Base-by-base conservation (phyloP, 495 filamentous ascomycete genomes). In the Tirmania nivea region DNA sequence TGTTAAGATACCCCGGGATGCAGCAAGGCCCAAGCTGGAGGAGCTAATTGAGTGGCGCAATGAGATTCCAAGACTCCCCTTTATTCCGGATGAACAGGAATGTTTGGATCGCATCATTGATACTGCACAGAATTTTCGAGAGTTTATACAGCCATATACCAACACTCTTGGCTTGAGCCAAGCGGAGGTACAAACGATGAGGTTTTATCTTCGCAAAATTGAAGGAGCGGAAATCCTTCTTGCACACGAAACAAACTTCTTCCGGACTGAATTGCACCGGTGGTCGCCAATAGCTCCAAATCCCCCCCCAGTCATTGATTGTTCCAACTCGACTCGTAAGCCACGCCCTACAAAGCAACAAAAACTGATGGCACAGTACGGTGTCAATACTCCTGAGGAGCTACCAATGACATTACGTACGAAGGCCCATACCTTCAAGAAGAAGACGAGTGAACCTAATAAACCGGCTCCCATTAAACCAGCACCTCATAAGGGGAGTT, bases 121-220 rank as follows among this genome's bases (percentile, higher is more conserved):
- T 52, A 81, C 84, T 56, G 92, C 89, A 0, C 75, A 76, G 53
- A 75, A 77, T 3, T 99, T 96, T 69, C 77, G 90, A 45, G 77
- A 82, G 52, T 90, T 86, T 63, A 78, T 99, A 45, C 77, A 47
- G 70, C 74, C 36, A 81, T 84, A 67, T 86, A 87, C 65, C 12
- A 53, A 92, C 86, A 64, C 80, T 80, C 2, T 71, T 83, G 7
- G 78, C 86, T 60, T 78, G 78, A 49, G 64, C 10, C 93, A 84
- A 1, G 78, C 87, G 56, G 92, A 99, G 66, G 78, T 85, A 8
- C 79, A 84, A 10, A 85, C 80, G 0, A 80, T 94, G 69, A 80
- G 93, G n/a, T 99, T 99, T 69, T 95, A 94, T 58, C 74, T 99
- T 34, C 84, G 90, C 49, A 99, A 99, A 70, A 90, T 99, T 45